Conservation (phyloP, 2,329 filamentous ascomycete species). For the Trichoderma sp. region DNA sequence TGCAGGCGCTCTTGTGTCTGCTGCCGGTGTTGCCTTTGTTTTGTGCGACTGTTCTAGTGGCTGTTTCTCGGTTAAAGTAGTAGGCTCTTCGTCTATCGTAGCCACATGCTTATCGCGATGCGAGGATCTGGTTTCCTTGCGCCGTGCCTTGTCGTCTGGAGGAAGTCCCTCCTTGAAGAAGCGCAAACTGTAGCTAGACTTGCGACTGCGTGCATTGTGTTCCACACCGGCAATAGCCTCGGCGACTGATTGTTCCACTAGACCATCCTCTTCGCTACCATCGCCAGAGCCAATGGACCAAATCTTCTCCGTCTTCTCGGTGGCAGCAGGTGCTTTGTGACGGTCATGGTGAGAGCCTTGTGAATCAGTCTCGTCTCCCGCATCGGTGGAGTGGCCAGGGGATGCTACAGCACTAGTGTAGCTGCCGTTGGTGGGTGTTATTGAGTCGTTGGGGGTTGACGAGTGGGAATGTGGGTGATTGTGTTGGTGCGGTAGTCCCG, state of each 20-base stretch:
- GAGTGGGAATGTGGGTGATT: constrained; percentile 24
- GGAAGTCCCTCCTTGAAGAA: constrained; percentile 66
- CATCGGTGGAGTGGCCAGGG: constrained; percentile 17
- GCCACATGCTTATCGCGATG: constrained; percentile 42
- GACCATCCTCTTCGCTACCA: constrained; percentile 49
- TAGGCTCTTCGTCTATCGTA: constrained; percentile 33
- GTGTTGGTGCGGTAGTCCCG: constrained; percentile 25
- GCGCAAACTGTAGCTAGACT: constrained; percentile 63
- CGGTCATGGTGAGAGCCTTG: constrained; percentile 6
- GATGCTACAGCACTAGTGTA: constrained; percentile 22
- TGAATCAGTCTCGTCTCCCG: constrained; percentile 21
- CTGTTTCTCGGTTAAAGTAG: background rate
- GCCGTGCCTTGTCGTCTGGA: constrained; percentile 54
- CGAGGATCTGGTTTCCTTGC: constrained; percentile 43
- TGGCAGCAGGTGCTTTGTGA: constrained; percentile 16
- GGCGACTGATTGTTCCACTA: constrained; percentile 63
- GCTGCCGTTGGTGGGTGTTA: constrained; percentile 25
- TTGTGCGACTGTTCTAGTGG: background rate
- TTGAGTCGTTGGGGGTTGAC: constrained; percentile 30
- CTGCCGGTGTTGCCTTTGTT: background rate
- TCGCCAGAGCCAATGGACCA: constrained; percentile 61
- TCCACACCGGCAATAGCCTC: constrained; percentile 61
- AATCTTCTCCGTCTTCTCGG: constrained; percentile 61
- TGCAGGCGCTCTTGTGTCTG: background rate
- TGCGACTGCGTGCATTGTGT: constrained; percentile 62